Percentiles rank a stretch among this genome's conserved stretches.
phyloP scores from a whole-genome alignment of 1,284 basidiomycete species.

The Puccinia coronata region DNA sequence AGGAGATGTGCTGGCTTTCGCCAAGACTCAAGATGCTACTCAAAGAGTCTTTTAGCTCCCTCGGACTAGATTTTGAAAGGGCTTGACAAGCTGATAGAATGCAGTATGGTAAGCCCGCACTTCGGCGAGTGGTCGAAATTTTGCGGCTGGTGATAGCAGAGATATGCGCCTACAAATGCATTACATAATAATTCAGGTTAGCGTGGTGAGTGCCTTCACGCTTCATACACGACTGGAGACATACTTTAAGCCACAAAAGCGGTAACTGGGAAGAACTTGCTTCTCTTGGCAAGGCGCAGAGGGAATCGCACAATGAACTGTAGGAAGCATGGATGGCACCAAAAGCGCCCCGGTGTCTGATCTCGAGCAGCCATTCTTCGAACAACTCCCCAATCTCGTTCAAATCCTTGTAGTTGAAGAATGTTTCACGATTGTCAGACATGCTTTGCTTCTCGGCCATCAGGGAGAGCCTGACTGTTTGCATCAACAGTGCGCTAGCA shows the following conservation, averaged over 20 bases:
- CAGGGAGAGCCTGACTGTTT: conserved; percentile 20
- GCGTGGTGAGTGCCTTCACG: not conserved
- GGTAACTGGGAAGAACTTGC: conserved; percentile 22
- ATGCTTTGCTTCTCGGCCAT: not conserved
- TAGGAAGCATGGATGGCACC: conserved; percentile 40
- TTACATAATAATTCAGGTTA: not conserved
- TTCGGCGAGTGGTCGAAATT: conserved; percentile 48
- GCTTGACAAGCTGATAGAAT: conserved; percentile 48
- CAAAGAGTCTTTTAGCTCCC: conserved; percentile 11
- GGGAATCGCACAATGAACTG: conserved; percentile 15
- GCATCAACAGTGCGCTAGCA: conserved; percentile 35
- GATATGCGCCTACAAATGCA: conserved; percentile 27
- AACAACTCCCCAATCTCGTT: conserved; percentile 33
- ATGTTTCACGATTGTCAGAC: not conserved
- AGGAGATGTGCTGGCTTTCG: conserved; percentile 1
- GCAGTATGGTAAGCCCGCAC: conserved; percentile 46
- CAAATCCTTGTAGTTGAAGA: conserved; percentile 35
- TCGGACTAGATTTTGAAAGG: conserved; percentile 15
- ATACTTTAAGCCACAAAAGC: conserved; percentile 28
- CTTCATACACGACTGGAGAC: not conserved
- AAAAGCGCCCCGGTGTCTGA: conserved; percentile 48
- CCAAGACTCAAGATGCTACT: conserved; percentile 17
- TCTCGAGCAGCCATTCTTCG: conserved; percentile 43
- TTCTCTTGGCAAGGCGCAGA: conserved; percentile 19
- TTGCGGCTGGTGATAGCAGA: conserved; percentile 40